Evolutionary conservation across 192 early-diverging fungal species (phyloP), one percentile per base, ranked within the genome.

Genomic region (Entrophospora sp.): DNA sequence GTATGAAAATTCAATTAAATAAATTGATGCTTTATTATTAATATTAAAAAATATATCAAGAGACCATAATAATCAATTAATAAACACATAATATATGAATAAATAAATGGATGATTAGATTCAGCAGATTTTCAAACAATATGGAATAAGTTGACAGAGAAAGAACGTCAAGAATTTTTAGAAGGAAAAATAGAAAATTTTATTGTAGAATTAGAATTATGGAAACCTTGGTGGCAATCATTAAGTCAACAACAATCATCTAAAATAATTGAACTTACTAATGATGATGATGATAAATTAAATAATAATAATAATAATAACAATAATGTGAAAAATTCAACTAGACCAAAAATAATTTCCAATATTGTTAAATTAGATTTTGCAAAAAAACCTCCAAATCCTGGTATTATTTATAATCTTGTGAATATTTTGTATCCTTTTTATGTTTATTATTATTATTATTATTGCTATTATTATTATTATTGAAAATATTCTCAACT

Each of bases 71-170:
- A n/a, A n/a, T n/a, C n/a, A n/a, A n/a, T n/a, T n/a, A n/a, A n/a
- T n/a, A n/a, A n/a, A n/a, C n/a, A n/a, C n/a, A n/a, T n/a, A n/a
- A n/a, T n/a, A n/a, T n/a, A n/a, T n/a, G n/a, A n/a, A n/a, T n/a
- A n/a, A n/a, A n/a, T n/a, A n/a, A n/a, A n/a, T n/a, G n/a, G n/a
- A n/a, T n/a, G n/a, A n/a, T n/a, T 75, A 51, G 78, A 80, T 1
- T 45, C 67, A 2, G 75, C 77, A 14, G 68, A 76, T 18, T 46
- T 79, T 8, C 73, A 80, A 13, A 60, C 64, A 14, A 74, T 87
- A 12, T 79, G 82, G 75, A 65, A 58, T 28, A 71, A 62, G 40
- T 56, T 87, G 13, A 81, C 70, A 20, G 61, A 64, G 16, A 56
- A 68, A 24, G 83, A 87, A 68, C 68, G 70, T 14, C 69, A 68